phyloP scores from a whole-genome alignment of 164 flowering plant genomes.

The Vitis cinerea region DNA sequence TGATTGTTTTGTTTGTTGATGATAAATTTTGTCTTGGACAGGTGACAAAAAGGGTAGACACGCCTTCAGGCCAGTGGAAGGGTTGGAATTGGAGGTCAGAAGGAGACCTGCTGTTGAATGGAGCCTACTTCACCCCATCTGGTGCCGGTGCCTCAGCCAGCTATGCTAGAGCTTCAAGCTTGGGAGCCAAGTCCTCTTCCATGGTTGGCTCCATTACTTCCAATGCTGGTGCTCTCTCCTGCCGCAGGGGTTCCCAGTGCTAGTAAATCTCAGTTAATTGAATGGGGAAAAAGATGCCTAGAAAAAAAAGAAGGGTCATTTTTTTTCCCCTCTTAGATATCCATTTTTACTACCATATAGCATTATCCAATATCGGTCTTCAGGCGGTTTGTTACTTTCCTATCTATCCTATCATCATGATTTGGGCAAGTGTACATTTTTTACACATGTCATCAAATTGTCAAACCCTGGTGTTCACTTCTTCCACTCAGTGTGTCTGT shows the following conservation, averaged over 20 bases:
- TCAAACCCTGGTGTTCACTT: conserved; percentile 12
- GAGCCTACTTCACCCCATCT: conserved; percentile 92
- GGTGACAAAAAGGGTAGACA: conserved; percentile 93
- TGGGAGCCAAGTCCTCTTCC: conserved; percentile 87
- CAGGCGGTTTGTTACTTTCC: conserved; percentile 3
- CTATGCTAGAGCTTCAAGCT: conserved; percentile 91
- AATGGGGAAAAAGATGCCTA: neutral
- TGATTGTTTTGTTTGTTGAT: neutral
- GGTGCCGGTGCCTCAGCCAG: conserved; percentile 87
- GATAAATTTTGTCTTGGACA: conserved; percentile 18
- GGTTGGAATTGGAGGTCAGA: conserved; percentile 96
- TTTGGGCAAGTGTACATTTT: conserved; percentile 64
- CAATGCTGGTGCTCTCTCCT: conserved; percentile 73
- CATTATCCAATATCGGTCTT: conserved; percentile 3
- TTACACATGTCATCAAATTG: conserved; percentile 47
- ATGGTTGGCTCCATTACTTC: conserved; percentile 83
- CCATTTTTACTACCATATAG: neutral
- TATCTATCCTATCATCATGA: conserved; percentile 5
- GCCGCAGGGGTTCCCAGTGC: conserved; percentile 69
- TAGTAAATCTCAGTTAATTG: conserved; percentile 20
- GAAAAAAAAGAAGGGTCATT: neutral
- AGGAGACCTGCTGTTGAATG: conserved; percentile 86
- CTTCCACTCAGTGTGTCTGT: conserved; percentile 12
- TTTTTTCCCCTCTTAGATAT: conserved; percentile 1
- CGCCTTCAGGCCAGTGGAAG: conserved; percentile 51